These are phyloP conservation scores for Lathyrus tuberosus DNA, from an alignment of 306 rosid species.

Conservation along the genomic window DNA sequence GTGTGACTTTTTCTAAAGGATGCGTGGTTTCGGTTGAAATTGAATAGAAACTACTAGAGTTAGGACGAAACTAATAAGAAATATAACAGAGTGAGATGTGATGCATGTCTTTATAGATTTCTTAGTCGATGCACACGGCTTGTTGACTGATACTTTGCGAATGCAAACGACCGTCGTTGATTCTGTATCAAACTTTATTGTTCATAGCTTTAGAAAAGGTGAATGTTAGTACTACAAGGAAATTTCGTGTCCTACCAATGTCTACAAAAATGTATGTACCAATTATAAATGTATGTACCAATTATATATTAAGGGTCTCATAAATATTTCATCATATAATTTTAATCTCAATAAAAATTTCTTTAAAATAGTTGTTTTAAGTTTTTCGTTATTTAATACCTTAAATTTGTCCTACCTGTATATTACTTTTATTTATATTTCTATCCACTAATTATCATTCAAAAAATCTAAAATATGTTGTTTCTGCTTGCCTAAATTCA, in stretches of 20 bases:
- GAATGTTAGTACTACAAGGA: not conserved
- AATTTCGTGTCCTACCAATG: not conserved
- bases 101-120: not conserved
- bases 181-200: not conserved
- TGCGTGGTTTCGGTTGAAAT: not conserved
- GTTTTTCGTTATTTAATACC: too few relatives aligned
- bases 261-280: not conserved
- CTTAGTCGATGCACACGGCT: too few relatives aligned
- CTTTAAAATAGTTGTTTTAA: too few relatives aligned
- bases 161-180: not conserved
- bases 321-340: too few relatives aligned
- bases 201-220: not conserved
- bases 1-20: not conserved
- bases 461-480: too few relatives aligned
- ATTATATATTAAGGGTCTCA: not conserved
- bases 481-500: too few relatives aligned
- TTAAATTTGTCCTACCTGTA: too few relatives aligned
- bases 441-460: too few relatives aligned
- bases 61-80: not conserved
- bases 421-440: too few relatives aligned
- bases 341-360: too few relatives aligned
- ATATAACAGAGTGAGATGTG: not conserved
- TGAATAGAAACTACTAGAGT: not conserved
- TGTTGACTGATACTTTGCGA: not conserved
- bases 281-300: too few relatives aligned